Base-by-base conservation (phyloP, 768 basidiomycete genomes). In the Rhodotorula diobovata region DNA sequence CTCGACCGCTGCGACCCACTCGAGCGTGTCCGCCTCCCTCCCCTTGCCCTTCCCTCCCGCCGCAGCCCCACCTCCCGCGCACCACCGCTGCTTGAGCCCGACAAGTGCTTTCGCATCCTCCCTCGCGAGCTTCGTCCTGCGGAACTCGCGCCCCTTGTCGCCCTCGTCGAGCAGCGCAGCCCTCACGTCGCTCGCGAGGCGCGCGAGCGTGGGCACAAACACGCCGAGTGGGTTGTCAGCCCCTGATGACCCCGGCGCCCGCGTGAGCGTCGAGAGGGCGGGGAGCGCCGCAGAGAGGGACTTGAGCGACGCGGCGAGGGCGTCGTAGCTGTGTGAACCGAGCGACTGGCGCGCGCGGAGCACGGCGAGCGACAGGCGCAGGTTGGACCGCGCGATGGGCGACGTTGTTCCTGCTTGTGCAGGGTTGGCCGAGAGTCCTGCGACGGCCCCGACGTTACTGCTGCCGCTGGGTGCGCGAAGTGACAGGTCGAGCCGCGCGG, bases 101-200 rank as follows among this genome's bases (percentile, higher is more conserved):
- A 74, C 50, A 8, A 70, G 59, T 32, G 68, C 68, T 51, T 65
- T 70, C 50, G 73, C 68, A 6, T 64, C 65, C 37, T 67, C 65
- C 32, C 56, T 63, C 7, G 28, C 28, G 30, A 70, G 30, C 35
- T 37, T 59, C 25, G 54, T 60, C 20, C 55, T 25, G 25, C 72
- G 32, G 3, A n/a, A 54, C 25, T 67, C 68, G 7, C 53, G 51
- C 8, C 68, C 53, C 28, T 37, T 55, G 10, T 48, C 58, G 5
- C 54, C 68, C n/a, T 54, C 63, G 23, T 53, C 35, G 9, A 23
- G 25, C 14, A 65, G 18, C 28, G 34, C 39, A 4, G 46, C 56
- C 10, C 43, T 5, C 7, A 60, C 59, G 21, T 65, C 68, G 14
- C 43, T 20, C 20, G 65, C 65, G 4, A 66, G 65, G 4, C 65